These are phyloP conservation scores for Psilocybe tampanensis DNA, from an alignment of 768 basidiomycete genomes.

Conservation along the genomic window DNA sequence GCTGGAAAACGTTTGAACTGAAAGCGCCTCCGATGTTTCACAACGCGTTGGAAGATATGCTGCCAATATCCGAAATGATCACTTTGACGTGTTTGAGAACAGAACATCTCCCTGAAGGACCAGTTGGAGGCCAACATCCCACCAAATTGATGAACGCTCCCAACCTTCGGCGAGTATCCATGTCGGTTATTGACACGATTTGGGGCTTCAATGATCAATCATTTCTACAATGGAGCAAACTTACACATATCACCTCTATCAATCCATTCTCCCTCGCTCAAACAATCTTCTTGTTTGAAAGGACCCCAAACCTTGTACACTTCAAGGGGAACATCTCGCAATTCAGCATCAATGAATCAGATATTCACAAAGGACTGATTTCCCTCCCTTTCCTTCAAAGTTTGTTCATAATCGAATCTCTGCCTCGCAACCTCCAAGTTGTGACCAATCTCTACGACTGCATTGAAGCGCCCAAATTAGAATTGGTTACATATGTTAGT, in stretches of 20 bases:
- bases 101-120: background rate
- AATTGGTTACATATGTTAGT: background rate
- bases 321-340: background rate
- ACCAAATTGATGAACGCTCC: background rate
- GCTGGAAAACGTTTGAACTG: constrained; percentile 10
- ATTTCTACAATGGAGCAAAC: background rate
- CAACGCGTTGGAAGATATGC: constrained; percentile 1
- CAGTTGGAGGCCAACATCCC: background rate
- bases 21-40: constrained; percentile 6
- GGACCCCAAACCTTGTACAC: background rate
- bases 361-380: background rate
- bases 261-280: background rate
- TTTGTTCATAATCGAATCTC: background rate
- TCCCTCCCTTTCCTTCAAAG: background rate
- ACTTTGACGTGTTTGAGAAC: background rate
- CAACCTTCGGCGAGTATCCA: background rate
- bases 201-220: background rate
- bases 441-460: background rate
- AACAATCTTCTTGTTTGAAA: background rate
- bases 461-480: background rate
- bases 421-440: background rate
- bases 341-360: no score
- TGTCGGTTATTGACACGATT: background rate
- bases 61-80: background rate
- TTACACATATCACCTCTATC: background rate